Base-by-base conservation (phyloP, 2,329 filamentous ascomycete species). In the Annulohypoxylon truncatum region DNA sequence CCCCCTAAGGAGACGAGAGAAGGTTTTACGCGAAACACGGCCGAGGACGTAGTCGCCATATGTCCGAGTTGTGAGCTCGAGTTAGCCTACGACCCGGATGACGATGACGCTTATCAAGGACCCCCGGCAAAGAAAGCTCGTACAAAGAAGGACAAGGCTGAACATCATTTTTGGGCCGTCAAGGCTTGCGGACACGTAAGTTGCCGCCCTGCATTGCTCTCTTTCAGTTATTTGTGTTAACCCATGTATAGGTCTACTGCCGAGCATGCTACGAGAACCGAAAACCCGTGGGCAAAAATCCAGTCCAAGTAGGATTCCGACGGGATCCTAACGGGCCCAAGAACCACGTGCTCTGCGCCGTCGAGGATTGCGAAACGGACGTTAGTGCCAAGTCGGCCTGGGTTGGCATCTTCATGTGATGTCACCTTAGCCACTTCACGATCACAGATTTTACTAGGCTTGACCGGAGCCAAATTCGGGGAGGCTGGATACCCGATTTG, bases 151-250 rank as follows among this genome's bases (percentile, higher is more conserved):
- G 81, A 84, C 18, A 79, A 82, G 5, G 85, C 84, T 20, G 94
- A 97, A 79, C 90, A 92, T 75, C 92, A 97, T 73, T 95, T 98
- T 67, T 98, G 94, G 94, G 91, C 96, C 0, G 85, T 96, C 33
- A 97, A 94, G 79, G 86, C 86, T 54, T 99, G 96, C 77, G 96
- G 96, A 69, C 96, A 99, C 81, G 96, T 98, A 85, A 75, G 84
- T 77, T 26, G 61, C 20, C 4, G 42, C 48, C 35, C 26, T 44
- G 10, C 2, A 28, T 63, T 60, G n/a, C n/a, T 24, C 4, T 9
- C n/a, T 8, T 46, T 22, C 40, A 8, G 47, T 38, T 20, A 8
- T 42, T 7, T 56, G 15, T 67, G 31, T 70, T 79, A 65, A 79
- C 50, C 28, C 51, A 18, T 57, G n/a, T 40, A 59, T 24, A 90